These are phyloP conservation scores for Hymenoscyphus infarciens DNA, from an alignment of 2,329 filamentous ascomycete species.

Conservation along the genomic window DNA sequence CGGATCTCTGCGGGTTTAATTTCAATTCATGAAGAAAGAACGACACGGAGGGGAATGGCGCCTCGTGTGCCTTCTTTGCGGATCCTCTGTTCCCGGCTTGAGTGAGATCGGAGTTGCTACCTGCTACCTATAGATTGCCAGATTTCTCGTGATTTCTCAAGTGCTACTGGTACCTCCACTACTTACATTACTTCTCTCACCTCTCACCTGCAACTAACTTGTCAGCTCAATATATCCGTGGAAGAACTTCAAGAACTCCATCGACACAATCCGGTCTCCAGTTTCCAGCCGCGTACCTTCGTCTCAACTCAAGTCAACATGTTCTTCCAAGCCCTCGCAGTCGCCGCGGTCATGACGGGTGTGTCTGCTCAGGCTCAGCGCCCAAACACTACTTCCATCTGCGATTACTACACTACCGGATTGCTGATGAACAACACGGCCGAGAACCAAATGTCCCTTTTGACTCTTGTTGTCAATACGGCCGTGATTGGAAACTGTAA, in stretches of 20 bases:
- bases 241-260: too few species aligned
- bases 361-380: constrained; percentile 43
- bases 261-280: background rate
- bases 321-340: constrained; percentile 26
- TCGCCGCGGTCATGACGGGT: constrained; percentile 14
- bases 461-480: constrained; percentile 59
- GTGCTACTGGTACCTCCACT: too few species aligned
- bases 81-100: background rate
- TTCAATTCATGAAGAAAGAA: background rate
- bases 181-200: too few species aligned
- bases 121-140: background rate
- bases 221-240: background rate
- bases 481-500: constrained; percentile 60
- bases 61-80: background rate
- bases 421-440: constrained; percentile 56
- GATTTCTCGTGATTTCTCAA: background rate
- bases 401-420: constrained; percentile 62
- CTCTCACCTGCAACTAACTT: background rate
- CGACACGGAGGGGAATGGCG: background rate
- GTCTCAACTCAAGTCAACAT: constrained; percentile 15
- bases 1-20: background rate
- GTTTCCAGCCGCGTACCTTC: background rate
- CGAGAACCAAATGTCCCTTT: constrained; percentile 52
- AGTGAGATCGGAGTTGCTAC: background rate
- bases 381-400: constrained; percentile 49